These are phyloP conservation scores for Parathielavia hyrcaniae DNA, from an alignment of 495 filamentous ascomycete genomes.

Conservation along the genomic window DNA sequence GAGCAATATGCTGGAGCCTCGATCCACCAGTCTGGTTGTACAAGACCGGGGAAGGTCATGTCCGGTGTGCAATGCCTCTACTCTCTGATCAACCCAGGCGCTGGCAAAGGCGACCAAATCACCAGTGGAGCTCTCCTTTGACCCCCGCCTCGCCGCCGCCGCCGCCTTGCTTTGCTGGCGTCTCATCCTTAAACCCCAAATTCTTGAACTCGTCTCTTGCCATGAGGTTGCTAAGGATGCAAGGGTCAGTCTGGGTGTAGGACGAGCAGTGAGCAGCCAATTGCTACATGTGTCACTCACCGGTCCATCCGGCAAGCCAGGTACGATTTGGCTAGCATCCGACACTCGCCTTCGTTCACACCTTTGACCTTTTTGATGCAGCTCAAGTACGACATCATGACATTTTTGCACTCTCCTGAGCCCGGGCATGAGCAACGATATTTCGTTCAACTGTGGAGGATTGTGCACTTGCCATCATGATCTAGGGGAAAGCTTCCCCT, in stretches of 20 bases:
- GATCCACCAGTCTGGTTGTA: no score
- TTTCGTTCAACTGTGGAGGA: not conserved
- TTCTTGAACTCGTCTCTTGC: constrained; percentile 89
- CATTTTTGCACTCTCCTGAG: constrained; percentile 82
- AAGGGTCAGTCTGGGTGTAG: not conserved
- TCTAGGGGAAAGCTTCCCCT: constrained; percentile 95
- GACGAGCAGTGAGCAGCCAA: not conserved
- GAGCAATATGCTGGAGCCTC: no score
- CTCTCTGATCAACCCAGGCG: no score
- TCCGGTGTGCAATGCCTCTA: no score
- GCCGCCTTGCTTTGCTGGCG: constrained; percentile 12
- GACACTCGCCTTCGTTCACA: constrained; percentile 78
- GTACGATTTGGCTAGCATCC: constrained; percentile 79
- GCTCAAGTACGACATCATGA: constrained; percentile 74
- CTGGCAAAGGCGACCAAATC: not conserved
- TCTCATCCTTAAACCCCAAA: constrained; percentile 57
- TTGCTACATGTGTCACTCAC: constrained; percentile 38
- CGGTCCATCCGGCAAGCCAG: constrained; percentile 89
- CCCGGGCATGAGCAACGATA: constrained; percentile 7
- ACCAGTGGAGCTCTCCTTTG: constrained; percentile 45
- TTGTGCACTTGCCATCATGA: constrained; percentile 64
- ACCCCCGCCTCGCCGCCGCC: constrained; percentile 30
- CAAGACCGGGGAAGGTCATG: no score
- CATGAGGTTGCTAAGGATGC: constrained; percentile 78
- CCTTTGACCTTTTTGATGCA: constrained; percentile 79